These are phyloP conservation scores for Apiospora aurea DNA, from an alignment of 2,329 filamentous ascomycete species.

Conservation along the genomic window DNA sequence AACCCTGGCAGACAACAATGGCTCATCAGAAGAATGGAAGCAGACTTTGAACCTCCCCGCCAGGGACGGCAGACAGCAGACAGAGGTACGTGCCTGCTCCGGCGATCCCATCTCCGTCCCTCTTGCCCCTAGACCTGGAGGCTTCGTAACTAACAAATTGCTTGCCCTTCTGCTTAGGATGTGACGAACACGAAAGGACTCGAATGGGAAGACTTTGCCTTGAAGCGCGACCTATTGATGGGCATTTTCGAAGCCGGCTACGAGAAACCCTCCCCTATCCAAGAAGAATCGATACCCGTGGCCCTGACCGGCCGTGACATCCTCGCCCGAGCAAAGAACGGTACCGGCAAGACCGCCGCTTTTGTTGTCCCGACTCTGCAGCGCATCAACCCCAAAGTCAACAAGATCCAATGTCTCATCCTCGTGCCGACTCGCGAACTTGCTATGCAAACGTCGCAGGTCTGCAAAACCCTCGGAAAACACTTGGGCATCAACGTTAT, in stretches of 20 bases:
- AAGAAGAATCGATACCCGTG: slow-evolving; percentile 98
- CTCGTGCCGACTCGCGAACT: slow-evolving; percentile 96
- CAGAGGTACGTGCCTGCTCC: slow-evolving; percentile 64
- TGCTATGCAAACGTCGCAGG: slow-evolving; percentile 97
- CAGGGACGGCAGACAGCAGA: slow-evolving; percentile 81
- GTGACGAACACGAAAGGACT: slow-evolving; percentile 97
- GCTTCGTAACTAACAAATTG: neutral
- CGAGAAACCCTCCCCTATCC: slow-evolving; percentile 97
- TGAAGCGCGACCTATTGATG: slow-evolving; percentile 96
- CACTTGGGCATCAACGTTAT: slow-evolving; percentile 98
- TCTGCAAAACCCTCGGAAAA: slow-evolving; percentile 98
- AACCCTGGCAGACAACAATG: slow-evolving; percentile 52
- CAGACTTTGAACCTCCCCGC: slow-evolving; percentile 73
- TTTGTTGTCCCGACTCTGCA: slow-evolving; percentile 96
- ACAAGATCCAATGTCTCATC: slow-evolving; percentile 95
- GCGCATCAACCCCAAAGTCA: slow-evolving; percentile 94
- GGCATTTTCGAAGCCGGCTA: slow-evolving; percentile 99
- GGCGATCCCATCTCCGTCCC: neutral
- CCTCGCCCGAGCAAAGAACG: slow-evolving; percentile 95
- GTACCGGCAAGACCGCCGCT: slow-evolving; percentile 96
- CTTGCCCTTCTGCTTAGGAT: slow-evolving; percentile 65
- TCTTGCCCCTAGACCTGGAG: neutral
- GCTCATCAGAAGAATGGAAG: slow-evolving; percentile 71
- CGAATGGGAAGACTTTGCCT: slow-evolving; percentile 95
- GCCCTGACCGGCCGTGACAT: slow-evolving; percentile 95